Evolutionary conservation across 129 eudicot species (phyloP).

Genomic region (Calendula officinalis): DNA sequence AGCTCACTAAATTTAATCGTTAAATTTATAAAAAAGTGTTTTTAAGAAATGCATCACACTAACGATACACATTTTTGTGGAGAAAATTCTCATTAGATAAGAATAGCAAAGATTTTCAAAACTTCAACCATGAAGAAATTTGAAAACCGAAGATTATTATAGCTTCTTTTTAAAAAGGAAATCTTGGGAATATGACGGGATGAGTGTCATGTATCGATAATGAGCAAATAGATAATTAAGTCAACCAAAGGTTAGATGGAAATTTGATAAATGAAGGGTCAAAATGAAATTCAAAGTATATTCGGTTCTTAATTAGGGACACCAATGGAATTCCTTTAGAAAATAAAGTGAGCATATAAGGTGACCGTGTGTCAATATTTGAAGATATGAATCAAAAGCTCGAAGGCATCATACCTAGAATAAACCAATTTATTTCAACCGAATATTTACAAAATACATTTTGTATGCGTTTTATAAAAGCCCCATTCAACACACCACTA

Average conservation of each 20-base stretch:
- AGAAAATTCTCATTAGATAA: too few relatives aligned
- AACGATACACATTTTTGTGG: too few relatives aligned
- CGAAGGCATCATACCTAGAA: constrained; percentile 46
- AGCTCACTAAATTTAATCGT: too few relatives aligned
- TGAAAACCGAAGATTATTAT: constrained; percentile 5
- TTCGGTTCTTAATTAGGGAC: neutral
- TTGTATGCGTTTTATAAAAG: constrained; percentile 26
- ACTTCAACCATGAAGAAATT: neutral
- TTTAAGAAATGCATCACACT: too few relatives aligned
- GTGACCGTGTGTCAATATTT: neutral
- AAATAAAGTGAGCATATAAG: constrained; percentile 20
- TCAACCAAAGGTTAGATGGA: constrained; percentile 2
- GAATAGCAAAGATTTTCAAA: too few relatives aligned
- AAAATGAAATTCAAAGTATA: neutral
- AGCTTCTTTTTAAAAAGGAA: neutral
- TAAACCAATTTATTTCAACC: constrained; percentile 35
- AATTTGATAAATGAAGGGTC: neutral
- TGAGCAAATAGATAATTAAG: neutral
- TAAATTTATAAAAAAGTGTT: too few relatives aligned
- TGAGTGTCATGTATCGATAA: neutral
- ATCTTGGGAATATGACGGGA: neutral
- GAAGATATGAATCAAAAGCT: constrained; percentile 31
- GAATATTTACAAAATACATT: constrained; percentile 46
- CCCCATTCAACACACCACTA: constrained; percentile 13
- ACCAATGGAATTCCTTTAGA: constrained; percentile 8